A percentile compares a stretch with the other conserved stretches of the same genome.
phyloP scores from a whole-genome alignment of 2,329 filamentous ascomycete genomes.

The Aschersonia sp. region DNA sequence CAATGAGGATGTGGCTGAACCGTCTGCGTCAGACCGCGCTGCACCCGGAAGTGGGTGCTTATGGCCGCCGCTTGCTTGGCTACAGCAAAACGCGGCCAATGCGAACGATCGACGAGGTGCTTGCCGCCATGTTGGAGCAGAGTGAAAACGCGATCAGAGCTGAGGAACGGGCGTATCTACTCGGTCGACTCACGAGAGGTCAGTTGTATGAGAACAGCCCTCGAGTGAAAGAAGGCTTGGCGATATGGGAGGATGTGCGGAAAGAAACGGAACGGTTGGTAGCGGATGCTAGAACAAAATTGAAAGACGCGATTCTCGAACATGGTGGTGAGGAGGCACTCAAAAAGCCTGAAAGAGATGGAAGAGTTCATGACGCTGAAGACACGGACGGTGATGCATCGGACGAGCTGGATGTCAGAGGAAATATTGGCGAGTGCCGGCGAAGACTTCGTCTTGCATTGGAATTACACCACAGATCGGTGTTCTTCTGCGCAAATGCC shows the following conservation, averaged over 20 bases:
- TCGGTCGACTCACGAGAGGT: conserved; percentile 50
- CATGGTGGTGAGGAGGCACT: conserved; percentile 2
- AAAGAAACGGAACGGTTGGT: conserved; percentile 38
- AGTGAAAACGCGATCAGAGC: conserved; percentile 51
- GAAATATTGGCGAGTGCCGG: conserved; percentile 41
- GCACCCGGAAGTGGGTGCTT: conserved; percentile 66
- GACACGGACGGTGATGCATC: conserved; percentile 20
- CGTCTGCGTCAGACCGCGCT: conserved; percentile 70
- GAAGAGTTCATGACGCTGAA: conserved; percentile 8
- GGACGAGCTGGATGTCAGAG: conserved; percentile 17
- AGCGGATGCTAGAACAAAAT: conserved; percentile 45
- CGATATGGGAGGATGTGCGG: conserved; percentile 50
- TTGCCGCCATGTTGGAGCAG: conserved; percentile 84
- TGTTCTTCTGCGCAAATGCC: conserved; percentile 75
- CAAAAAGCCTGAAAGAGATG: conserved; percentile 2
- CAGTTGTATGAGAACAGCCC: conserved; percentile 69
- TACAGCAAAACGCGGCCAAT: conserved; percentile 50
- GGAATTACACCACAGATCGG: conserved; percentile 66
- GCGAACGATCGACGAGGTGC: conserved; percentile 70
- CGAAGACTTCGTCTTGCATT: conserved; percentile 55
- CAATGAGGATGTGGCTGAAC: conserved; percentile 68
- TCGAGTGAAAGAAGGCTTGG: conserved; percentile 50
- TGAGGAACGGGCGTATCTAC: conserved; percentile 54
- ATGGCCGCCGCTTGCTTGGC: conserved; percentile 49
- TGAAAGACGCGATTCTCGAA: conserved; percentile 34